Base-by-base conservation (phyloP, 2,329 filamentous ascomycete species). In the Lasiodiplodia hormozganensis region DNA sequence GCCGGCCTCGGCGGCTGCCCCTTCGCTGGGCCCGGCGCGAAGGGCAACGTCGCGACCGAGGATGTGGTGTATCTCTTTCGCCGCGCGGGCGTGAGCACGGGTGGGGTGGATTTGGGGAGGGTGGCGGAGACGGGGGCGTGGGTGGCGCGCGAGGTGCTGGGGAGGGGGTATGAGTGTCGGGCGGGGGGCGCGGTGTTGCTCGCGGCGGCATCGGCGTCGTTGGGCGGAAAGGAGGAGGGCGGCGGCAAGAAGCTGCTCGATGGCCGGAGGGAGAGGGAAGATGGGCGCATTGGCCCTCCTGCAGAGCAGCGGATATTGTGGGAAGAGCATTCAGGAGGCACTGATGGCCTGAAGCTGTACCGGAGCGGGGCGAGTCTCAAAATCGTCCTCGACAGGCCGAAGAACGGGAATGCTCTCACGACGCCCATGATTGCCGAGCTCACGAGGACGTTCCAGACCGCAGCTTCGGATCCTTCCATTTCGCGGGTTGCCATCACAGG, bases 381-480 rank as follows among this genome's bases (percentile, higher is more conserved):
- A 40, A 72, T 80, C 12, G 68, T 72, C 12, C 71, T 83, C 40
- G 79, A 79, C 60, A 72, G 79, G 10, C 77, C 80, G 0, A 72
- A 74, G 51, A 82, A 79, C 43, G 80, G 81, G 43, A 83, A 83
- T 56, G 74, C 78, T 0, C 70, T 83, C 18, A 83, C 81, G 0
- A 68, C 67, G 1, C 7, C 72, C 0, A 82, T 83, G 80, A 75
- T 82, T 14, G 28, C 71, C 0, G 71, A 75, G 6, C 65, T 83
- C 0, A 80, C 75, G 0, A 43, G 69, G 1, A 70, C 75, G 0
- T 78, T 83, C 51, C 67, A 69, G 14, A 49, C 70, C 0, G 72
- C 71, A 6, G 71, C 71, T 5, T 52, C 25, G 0, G 75, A 82
- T 65, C 51, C 67, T 1, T 70, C 72, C 0, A 71, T 81, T 5